Evolutionary conservation across 2,329 filamentous ascomycete genomes (phyloP), one percentile per base, ranked within the genome.

Genomic region (Botryotinia globosa): DNA sequence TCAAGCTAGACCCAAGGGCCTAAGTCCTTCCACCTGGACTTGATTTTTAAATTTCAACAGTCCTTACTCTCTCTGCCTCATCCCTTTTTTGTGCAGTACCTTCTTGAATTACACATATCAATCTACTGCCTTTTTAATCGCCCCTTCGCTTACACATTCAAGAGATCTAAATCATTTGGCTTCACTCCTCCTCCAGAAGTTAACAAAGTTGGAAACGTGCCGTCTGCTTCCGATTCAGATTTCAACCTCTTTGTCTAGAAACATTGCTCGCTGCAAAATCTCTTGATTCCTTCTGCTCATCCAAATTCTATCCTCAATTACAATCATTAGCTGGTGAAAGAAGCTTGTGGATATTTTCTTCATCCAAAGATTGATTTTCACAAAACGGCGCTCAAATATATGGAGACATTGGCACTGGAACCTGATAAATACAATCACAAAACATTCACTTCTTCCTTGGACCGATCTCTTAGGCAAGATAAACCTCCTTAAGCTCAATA

Each of bases 1-100:
- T 3, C 14, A 32, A 9, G 8, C 3, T 0, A 32, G 3, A 1
- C 1, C 14, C 14, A 3, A 56, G 9, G 29, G 6, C 6, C n/a
- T 29, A 2, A 29, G 14, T 29, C 6, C 51, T 56, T 56, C 14
- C 7, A 7, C 1, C 14, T 56, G 3, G 6, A 2, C 18, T 56
- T 29, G 8, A 0, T 4, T 4, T 8, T 2, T n/a, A 18, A 6
- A 18, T 8, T 9, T 56, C 7, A 18, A 32, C 0, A 56, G n/a
- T 32, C 6, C 1, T 56, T 56, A 29, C 51, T 56, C 3, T 3
- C n/a, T n/a, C n/a, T n/a, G n/a, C n/a, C n/a, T n/a, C n/a, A n/a
- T n/a, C n/a, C n/a, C n/a, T n/a, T n/a, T n/a, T n/a, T n/a, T n/a
- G n/a, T n/a, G n/a, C n/a, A n/a, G n/a, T n/a, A n/a, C n/a, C n/a